Evolutionary conservation across 2,329 filamentous ascomycete species (phyloP).

Genomic region (Colletotrichum aenigma): DNA sequence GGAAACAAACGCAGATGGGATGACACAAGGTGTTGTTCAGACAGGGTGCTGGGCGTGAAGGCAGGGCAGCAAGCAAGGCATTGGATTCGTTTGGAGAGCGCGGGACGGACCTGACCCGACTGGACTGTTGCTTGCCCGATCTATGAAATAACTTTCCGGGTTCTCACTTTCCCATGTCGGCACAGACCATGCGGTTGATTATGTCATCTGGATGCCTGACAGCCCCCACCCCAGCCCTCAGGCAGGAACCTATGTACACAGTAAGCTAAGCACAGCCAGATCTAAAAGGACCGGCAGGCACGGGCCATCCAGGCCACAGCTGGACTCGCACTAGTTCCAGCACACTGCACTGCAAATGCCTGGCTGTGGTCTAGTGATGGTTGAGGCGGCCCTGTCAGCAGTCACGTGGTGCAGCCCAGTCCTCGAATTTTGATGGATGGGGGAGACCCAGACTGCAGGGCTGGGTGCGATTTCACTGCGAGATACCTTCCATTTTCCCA

Average conservation of each 20-base stretch:
- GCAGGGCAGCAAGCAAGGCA: background rate
- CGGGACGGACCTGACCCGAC: background rate
- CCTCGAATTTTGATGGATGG: conserved; percentile 19
- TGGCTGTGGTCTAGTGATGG: background rate
- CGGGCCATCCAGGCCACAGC: background rate
- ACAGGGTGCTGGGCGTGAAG: background rate
- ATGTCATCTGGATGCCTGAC: background rate
- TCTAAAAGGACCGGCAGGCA: background rate
- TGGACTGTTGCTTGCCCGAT: background rate
- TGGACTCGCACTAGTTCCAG: background rate
- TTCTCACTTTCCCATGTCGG: conserved; percentile 8
- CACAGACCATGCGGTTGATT: background rate
- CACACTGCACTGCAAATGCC: background rate
- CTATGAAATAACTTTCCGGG: conserved; percentile 12
- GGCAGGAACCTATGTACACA: background rate
- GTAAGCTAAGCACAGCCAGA: background rate
- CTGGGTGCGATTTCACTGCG: background rate
- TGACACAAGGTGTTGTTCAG: background rate
- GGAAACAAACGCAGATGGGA: background rate
- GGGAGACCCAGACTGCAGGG: background rate
- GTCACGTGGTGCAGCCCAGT: conserved; percentile 13
- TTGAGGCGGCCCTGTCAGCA: background rate
- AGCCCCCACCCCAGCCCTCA: background rate
- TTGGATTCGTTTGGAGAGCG: background rate
- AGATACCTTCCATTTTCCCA: background rate